Conservation (phyloP, 1,284 basidiomycete genomes). For the Apiotrichum siamense region DNA sequence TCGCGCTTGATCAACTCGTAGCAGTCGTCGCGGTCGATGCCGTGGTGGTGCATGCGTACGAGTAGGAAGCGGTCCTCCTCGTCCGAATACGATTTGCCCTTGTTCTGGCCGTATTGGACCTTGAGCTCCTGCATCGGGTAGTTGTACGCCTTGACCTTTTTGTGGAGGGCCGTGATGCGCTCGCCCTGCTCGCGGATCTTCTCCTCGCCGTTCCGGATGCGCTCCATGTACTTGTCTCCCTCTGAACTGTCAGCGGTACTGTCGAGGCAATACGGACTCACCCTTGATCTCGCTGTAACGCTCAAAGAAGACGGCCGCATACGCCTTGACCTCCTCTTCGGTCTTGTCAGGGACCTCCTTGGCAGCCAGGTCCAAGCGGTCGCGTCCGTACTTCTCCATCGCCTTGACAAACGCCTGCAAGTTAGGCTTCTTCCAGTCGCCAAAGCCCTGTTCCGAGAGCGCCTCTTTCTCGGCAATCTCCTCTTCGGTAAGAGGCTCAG, state of each 20-base stretch:
- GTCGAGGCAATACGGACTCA: conserved; percentile 40
- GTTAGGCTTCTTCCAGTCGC: conserved; percentile 84
- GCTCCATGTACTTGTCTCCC: conserved; percentile 69
- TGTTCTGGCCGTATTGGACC: conserved; percentile 87
- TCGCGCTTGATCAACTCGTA: conserved; percentile 96
- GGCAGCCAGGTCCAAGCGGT: conserved; percentile 62
- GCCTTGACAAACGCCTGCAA: conserved; percentile 87
- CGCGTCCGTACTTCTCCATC: conserved; percentile 79
- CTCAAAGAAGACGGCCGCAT: conserved; percentile 82
- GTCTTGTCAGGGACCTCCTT: conserved; percentile 83
- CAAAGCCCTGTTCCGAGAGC: conserved; percentile 73
- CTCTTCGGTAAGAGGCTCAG: conserved; percentile 79
- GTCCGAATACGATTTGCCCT: conserved; percentile 91
- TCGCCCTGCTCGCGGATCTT: conserved; percentile 58
- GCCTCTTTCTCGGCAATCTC: conserved; percentile 74
- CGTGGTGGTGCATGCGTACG: conserved; percentile 85
- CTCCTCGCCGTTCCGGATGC: conserved; percentile 75
- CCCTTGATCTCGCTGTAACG: conserved; percentile 81
- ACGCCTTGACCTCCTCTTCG: conserved; percentile 69
- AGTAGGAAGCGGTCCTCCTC: conserved; percentile 96
- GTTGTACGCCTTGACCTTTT: conserved; percentile 72
- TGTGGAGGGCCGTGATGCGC: conserved; percentile 78
- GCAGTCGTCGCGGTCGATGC: conserved; percentile 83
- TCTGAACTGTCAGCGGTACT: conserved; percentile 51
- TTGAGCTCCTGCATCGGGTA: conserved; percentile 94